These are phyloP conservation scores for Agaricus blazei DNA, from an alignment of 768 basidiomycete species.

Conservation along the genomic window DNA sequence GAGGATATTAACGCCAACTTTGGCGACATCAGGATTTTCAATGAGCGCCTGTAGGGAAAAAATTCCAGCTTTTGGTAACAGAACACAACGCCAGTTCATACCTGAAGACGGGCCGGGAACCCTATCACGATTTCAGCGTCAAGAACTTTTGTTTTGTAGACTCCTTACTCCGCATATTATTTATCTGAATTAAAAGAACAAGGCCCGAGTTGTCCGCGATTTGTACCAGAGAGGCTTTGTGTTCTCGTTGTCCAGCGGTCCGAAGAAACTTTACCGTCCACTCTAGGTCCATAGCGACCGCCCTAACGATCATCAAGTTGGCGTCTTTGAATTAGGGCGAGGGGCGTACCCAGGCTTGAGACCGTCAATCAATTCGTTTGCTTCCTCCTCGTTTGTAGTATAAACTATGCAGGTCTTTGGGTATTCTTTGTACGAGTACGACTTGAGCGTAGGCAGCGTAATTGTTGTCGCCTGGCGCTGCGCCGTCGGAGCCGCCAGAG, in stretches of 20 bases:
- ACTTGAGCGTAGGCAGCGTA: slow-evolving; percentile 5
- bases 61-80: not conserved
- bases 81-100: not conserved
- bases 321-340: not conserved
- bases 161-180: slow-evolving; percentile 23
- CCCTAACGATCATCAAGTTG: slow-evolving; percentile 7
- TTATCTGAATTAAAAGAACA: slow-evolving; percentile 28
- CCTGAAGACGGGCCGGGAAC: slow-evolving; percentile 26
- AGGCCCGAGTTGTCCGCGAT: slow-evolving; percentile 23
- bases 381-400: slow-evolving; percentile 23
- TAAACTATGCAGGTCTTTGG: slow-evolving; percentile 22
- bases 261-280: slow-evolving; percentile 22
- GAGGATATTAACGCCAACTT: slow-evolving; percentile 29
- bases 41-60: slow-evolving; percentile 21
- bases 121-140: slow-evolving; percentile 14
- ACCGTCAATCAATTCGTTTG: slow-evolving; percentile 23
- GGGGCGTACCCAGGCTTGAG: slow-evolving; percentile 20
- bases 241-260: slow-evolving; percentile 9
- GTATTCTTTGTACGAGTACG: slow-evolving; percentile 26
- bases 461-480: too few relatives aligned
- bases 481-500: too few relatives aligned
- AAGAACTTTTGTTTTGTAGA: not conserved
- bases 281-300: slow-evolving; percentile 30
- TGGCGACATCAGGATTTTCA: slow-evolving; percentile 23
- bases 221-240: slow-evolving; percentile 26